Evolutionary conservation across 1,284 basidiomycete species (phyloP).

Genomic region (Ganoderma lingzhi): DNA sequence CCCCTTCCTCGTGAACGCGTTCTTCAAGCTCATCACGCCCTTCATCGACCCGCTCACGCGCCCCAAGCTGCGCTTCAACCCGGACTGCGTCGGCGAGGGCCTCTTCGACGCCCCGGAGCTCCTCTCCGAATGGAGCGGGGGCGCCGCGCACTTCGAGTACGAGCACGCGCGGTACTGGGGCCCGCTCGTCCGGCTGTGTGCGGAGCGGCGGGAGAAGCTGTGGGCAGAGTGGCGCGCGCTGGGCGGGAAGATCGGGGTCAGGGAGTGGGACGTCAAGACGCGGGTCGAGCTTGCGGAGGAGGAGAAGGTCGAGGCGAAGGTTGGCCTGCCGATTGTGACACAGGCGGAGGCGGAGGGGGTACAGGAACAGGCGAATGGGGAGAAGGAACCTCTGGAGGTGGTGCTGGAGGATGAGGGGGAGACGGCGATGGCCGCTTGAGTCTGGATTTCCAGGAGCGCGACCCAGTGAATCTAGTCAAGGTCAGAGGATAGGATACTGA

Average conservation of each 20-base stretch:
- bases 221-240: constrained; percentile 67
- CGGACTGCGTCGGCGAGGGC: constrained; percentile 63
- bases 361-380: background rate
- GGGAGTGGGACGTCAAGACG: constrained; percentile 76
- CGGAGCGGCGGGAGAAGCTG: constrained; percentile 58
- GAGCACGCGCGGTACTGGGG: constrained; percentile 81
- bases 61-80: constrained; percentile 63
- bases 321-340: background rate
- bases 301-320: background rate
- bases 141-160: constrained; percentile 68
- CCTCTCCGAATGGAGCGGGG: constrained; percentile 67
- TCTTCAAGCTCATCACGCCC: constrained; percentile 87
- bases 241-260: constrained; percentile 71
- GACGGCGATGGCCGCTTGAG: background rate
- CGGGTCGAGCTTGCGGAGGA: background rate
- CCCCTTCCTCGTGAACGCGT: constrained; percentile 81
- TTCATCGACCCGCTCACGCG: constrained; percentile 85
- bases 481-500: background rate
- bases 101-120: constrained; percentile 66
- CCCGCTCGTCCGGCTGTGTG: constrained; percentile 62
- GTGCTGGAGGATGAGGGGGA: too few relatives aligned
- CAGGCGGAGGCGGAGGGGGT: background rate
- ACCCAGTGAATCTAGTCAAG: background rate
- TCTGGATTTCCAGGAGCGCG: background rate
- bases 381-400: background rate